Conservation (phyloP, 2,329 filamentous ascomycete genomes). For the Microcyclospora pomicola region DNA sequence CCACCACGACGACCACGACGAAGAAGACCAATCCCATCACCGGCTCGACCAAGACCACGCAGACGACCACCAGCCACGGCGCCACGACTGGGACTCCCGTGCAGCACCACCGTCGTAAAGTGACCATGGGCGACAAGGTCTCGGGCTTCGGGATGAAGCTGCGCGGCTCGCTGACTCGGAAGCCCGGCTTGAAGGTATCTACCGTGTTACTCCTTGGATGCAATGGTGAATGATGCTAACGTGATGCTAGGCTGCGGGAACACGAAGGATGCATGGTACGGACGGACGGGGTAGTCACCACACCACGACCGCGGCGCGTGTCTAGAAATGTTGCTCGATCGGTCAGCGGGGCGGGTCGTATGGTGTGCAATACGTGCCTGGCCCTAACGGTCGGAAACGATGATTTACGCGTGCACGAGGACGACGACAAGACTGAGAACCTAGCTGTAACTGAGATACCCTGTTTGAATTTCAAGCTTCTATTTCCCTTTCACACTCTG, state of each 20-base stretch:
- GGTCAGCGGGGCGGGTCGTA: conserved; percentile 1
- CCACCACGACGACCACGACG: conserved; percentile 27
- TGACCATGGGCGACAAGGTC: conserved; percentile 62
- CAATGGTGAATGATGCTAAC: not conserved
- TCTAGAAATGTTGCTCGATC: too few relatives aligned
- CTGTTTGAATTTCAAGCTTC: too few relatives aligned
- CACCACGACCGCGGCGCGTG: too few relatives aligned
- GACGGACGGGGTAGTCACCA: conserved; percentile 18
- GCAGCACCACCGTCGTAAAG: conserved; percentile 54
- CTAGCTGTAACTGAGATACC: too few relatives aligned
- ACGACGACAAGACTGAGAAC: too few relatives aligned
- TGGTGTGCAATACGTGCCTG: not conserved
- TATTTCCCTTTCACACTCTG: too few relatives aligned
- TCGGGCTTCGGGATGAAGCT: conserved; percentile 62
- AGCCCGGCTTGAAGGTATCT: conserved; percentile 55
- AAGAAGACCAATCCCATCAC: conserved; percentile 30
- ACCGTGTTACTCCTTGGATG: not conserved
- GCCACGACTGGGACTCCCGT: conserved; percentile 25
- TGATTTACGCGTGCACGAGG: not conserved
- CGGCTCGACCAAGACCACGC: conserved; percentile 17
- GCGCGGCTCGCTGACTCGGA: conserved; percentile 53
- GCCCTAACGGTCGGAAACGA: not conserved
- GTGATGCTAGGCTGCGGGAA: conserved; percentile 18
- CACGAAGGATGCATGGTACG: conserved; percentile 22
- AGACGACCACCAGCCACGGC: conserved; percentile 11